Conservation (phyloP, 2,329 filamentous ascomycete genomes). For the Sclerotinia minor region DNA sequence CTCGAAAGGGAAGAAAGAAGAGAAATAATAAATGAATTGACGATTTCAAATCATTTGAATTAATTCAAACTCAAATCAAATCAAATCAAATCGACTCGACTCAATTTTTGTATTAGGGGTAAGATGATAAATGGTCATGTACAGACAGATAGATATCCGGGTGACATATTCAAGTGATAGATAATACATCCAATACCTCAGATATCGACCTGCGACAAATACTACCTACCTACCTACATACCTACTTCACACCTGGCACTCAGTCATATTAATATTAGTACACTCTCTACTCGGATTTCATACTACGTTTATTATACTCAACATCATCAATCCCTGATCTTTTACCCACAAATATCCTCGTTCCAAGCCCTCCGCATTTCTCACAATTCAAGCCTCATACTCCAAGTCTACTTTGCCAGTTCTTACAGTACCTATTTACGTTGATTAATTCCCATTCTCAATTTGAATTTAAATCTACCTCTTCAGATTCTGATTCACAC, state of each 20-base stretch:
- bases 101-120: too few species aligned
- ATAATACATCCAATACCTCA: too few species aligned
- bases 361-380: not conserved
- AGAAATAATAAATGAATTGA: not conserved
- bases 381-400: not conserved
- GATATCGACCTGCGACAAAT: not conserved
- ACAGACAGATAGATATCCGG: not conserved
- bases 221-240: not conserved
- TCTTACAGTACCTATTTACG: not conserved
- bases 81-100: not conserved
- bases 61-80: not conserved
- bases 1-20: not conserved
- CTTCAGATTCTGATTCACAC: too few species aligned
- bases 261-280: too few species aligned
- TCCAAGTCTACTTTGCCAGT: not conserved
- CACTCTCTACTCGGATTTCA: too few species aligned
- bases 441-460: not conserved
- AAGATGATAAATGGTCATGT: not conserved
- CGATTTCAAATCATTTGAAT: not conserved
- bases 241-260: too few species aligned
- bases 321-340: conserved; percentile 12
- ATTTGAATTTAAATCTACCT: too few species aligned
- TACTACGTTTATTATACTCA: too few species aligned
- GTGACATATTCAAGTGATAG: not conserved
- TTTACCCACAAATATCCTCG: conserved; percentile 8